Base-by-base conservation (phyloP, 805 yeast genomes). In the Kregervanrija pseudodelftensis region DNA sequence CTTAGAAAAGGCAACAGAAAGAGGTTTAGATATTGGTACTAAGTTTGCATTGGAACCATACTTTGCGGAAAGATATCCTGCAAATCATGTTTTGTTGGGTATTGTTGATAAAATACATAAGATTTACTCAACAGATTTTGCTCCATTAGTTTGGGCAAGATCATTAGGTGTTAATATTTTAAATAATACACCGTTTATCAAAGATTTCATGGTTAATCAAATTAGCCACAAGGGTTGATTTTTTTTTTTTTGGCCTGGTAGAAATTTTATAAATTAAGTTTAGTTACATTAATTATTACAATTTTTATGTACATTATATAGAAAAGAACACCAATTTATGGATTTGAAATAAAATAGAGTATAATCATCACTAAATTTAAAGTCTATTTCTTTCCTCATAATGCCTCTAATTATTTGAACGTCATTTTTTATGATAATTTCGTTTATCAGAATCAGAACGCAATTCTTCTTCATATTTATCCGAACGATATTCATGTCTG, bases 81-180 rank as follows among this genome's bases (percentile, higher is more conserved):
- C 70, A 36, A 93, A 93, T 61, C 95, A 89, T 60, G 72, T 77
- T 41, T 66, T 90, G 51, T 67, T 93, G 39, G 97, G 97, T 0
- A 82, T 85, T 32, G 93, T 93, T 40, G 99, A 93, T 64, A 89
- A 89, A 63, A 66, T 93, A 48, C 95, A 90, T 65, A 93, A 91
- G 65, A 65, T 93, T 22, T 91, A 90, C 59, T 72, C 87, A 7
- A 80, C 85, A 1, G 86, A 80, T 51, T 76, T 72, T 47, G 70
- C 72, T 38, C 95, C 96, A 1, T 53, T 91, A 4, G 96, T 90
- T 30, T 73, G 77, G 37, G 65, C 81, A 31, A 72, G 98, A 55
- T 77, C 91, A 1, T 53, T 81, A 22, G 99, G 99, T 1, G 73
- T 91, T 53, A 80, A 79, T 46, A 51, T 79, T 1, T 71, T 89